Percentiles rank a stretch among this genome's conserved stretches.
Evolutionary conservation across 1,284 basidiomycete genomes (phyloP).

Genomic region (Phellopilus nigrolimitatus): DNA sequence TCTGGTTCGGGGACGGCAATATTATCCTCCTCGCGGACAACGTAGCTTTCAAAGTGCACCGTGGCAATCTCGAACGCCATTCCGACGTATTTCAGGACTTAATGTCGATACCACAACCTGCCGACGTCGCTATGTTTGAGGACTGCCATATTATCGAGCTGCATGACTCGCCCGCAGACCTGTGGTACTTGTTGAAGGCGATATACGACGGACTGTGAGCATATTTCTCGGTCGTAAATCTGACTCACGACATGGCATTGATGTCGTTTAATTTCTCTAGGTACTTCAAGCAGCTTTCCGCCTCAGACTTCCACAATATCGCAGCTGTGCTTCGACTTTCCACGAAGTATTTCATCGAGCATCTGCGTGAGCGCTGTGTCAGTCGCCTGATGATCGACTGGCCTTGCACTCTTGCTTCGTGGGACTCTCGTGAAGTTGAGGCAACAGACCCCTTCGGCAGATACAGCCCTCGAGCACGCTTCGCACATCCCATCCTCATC

Average conservation of each 20-base stretch:
- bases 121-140: constrained; percentile 39
- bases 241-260: too few species aligned
- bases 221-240: too few species aligned
- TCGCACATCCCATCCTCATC: constrained; percentile 53
- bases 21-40: constrained; percentile 52
- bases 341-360: constrained; percentile 63
- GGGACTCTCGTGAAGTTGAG: constrained; percentile 59
- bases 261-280: too few species aligned
- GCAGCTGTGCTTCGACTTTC: constrained; percentile 61
- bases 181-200: constrained; percentile 55
- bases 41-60: constrained; percentile 66
- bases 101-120: constrained; percentile 57
- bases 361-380: constrained; percentile 52
- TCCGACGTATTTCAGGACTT: constrained; percentile 66
- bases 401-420: constrained; percentile 55
- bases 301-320: constrained; percentile 51
- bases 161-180: constrained; percentile 52
- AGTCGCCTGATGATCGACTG: constrained; percentile 54
- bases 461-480: constrained; percentile 44
- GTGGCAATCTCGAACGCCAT: constrained; percentile 63
- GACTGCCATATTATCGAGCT: constrained; percentile 47
- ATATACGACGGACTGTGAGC: constrained; percentile 52
- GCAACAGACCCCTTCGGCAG: constrained; percentile 39
- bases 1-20: constrained; percentile 72
- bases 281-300: constrained; percentile 37